These are phyloP conservation scores for Ceratobasidium sp. DNA, from an alignment of 1,284 basidiomycete species.

Conservation along the genomic window DNA sequence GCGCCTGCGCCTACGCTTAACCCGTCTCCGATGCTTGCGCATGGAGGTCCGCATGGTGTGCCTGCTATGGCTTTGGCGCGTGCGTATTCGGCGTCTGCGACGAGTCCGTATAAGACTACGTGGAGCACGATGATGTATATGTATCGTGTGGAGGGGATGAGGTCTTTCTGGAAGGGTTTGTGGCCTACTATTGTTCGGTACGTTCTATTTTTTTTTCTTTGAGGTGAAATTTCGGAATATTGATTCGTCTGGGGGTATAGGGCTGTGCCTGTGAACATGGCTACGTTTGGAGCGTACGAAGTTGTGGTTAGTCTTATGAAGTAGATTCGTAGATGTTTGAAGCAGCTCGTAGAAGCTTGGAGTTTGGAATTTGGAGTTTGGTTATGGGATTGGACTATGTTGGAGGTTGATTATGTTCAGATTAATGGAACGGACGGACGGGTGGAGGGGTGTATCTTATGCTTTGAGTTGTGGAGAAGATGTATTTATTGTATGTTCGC, in stretches of 20 bases:
- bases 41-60: constrained; percentile 45
- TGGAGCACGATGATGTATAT: constrained; percentile 71
- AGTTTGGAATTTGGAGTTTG: neutral
- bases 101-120: constrained; percentile 67
- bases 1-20: neutral
- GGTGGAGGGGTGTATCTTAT: no score
- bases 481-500: no score
- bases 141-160: constrained; percentile 72
- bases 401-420: neutral
- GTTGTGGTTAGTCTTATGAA: constrained; percentile 55
- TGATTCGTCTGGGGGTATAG: constrained; percentile 50
- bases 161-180: constrained; percentile 81
- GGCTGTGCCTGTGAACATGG: constrained; percentile 71
- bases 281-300: constrained; percentile 69
- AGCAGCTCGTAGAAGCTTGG: neutral
- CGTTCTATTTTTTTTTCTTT: constrained; percentile 52
- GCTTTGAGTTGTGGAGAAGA: no score
- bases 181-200: constrained; percentile 83
- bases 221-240: no score
- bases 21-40: neutral
- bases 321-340: constrained; percentile 9
- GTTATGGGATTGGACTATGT: neutral
- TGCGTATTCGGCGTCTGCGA: constrained; percentile 47
- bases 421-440: neutral
- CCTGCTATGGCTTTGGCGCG: constrained; percentile 43